A percentile compares a stretch with the other conserved stretches of the same genome.
Evolutionary conservation across 768 basidiomycete genomes (phyloP).

Genomic region (Strobilomyces dryophilus): DNA sequence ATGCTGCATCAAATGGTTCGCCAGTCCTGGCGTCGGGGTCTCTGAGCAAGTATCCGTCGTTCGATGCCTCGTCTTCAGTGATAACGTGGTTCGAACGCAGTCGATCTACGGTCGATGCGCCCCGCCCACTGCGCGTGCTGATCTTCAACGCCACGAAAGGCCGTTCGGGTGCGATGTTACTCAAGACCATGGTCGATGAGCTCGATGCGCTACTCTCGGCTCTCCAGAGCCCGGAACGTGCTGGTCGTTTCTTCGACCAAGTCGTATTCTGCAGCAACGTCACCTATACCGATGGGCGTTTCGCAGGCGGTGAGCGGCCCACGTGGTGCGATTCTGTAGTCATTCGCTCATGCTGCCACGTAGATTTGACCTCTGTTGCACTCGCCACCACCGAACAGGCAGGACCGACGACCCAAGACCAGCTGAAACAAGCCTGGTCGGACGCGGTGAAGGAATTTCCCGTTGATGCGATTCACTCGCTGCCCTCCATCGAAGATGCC

Average conservation of each 20-base stretch:
- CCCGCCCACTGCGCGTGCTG: constrained; percentile 49
- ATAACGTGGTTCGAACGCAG: constrained; percentile 3
- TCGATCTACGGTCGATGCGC: constrained; percentile 13
- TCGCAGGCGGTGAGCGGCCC: constrained; percentile 73
- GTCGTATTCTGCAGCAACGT: constrained; percentile 97
- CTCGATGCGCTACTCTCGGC: constrained; percentile 44
- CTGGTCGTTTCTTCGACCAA: constrained; percentile 63
- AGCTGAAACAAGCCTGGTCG: constrained; percentile 73
- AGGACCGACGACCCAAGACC: constrained; percentile 69
- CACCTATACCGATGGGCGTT: constrained; percentile 85
- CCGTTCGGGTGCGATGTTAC: constrained; percentile 72
- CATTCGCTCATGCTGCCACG: not conserved
- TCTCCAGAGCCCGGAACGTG: constrained; percentile 34
- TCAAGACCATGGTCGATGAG: constrained; percentile 54
- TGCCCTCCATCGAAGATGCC: constrained; percentile 88
- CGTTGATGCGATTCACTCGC: constrained; percentile 60
- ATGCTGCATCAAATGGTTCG: constrained; percentile 89
- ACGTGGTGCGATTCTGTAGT: not conserved
- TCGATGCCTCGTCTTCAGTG: not conserved
- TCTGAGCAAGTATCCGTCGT: constrained; percentile 18
- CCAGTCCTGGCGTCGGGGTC: constrained; percentile 52
- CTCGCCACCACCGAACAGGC: constrained; percentile 59
- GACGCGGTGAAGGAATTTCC: constrained; percentile 60
- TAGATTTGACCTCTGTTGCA: constrained; percentile 76
- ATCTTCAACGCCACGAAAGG: constrained; percentile 96